Conservation (phyloP, 2,329 filamentous ascomycete genomes). For the Fusarium heterosporum region DNA sequence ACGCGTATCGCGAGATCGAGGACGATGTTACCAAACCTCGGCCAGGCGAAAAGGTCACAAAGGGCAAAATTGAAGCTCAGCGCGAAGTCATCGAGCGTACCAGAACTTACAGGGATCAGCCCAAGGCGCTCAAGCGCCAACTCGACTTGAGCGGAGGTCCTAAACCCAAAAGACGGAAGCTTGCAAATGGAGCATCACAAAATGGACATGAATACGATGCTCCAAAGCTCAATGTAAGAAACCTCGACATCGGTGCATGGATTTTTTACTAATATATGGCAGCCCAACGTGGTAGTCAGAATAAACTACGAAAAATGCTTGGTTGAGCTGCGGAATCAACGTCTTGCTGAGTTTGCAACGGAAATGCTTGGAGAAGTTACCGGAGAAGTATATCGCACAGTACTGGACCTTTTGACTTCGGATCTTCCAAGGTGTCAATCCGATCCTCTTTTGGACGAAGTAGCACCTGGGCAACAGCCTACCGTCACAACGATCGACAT, state of each 20-base stretch:
- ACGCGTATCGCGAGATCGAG: conserved; percentile 71
- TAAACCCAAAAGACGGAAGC: conserved; percentile 65
- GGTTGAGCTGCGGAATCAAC: conserved; percentile 83
- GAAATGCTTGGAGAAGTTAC: conserved; percentile 79
- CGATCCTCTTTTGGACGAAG: conserved; percentile 59
- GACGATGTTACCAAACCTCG: conserved; percentile 67
- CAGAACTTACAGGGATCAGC: conserved; percentile 64
- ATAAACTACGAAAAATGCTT: conserved; percentile 88
- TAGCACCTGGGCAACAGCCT: conserved; percentile 47
- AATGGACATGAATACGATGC: conserved; percentile 55
- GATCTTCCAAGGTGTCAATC: conserved; percentile 75
- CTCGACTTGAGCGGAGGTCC: conserved; percentile 58
- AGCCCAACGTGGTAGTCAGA: conserved; percentile 79
- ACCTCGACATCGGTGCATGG: background rate
- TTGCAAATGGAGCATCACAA: conserved; percentile 59
- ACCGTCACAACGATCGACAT: conserved; percentile 67
- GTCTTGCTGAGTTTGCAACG: conserved; percentile 78
- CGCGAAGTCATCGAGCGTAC: conserved; percentile 66
- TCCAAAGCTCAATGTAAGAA: conserved; percentile 65
- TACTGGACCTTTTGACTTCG: conserved; percentile 77
- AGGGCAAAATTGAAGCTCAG: conserved; percentile 73
- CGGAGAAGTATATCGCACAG: conserved; percentile 79
- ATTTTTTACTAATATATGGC: conserved; percentile 46
- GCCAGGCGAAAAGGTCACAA: conserved; percentile 61
- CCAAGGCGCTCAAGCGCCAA: conserved; percentile 63